Conservation (phyloP, 2,329 filamentous ascomycete genomes). For the Alternaria infectoria region DNA sequence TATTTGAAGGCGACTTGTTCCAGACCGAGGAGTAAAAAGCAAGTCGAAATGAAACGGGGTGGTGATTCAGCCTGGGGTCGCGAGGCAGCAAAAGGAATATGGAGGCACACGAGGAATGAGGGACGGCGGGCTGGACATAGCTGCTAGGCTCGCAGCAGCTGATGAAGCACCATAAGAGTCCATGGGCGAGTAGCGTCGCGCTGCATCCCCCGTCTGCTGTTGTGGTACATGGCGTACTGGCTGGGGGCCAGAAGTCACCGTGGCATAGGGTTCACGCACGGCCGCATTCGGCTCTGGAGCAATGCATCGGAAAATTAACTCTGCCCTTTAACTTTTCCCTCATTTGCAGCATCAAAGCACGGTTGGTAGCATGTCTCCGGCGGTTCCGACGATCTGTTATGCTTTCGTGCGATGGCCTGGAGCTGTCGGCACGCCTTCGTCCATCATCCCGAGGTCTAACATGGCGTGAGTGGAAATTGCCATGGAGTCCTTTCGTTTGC, state of each 20-base stretch:
- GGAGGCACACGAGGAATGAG: conserved; percentile 9
- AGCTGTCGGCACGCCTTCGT: not conserved
- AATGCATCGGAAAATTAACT: conserved; percentile 13
- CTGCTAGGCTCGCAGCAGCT: conserved; percentile 18
- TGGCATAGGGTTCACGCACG: conserved; percentile 9
- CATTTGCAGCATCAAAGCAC: not conserved
- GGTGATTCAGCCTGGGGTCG: conserved; percentile 1
- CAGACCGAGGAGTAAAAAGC: not conserved
- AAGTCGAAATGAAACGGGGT: not conserved
- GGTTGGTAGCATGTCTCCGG: conserved; percentile 10
- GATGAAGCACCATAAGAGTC: conserved; percentile 23
- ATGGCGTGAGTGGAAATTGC: conserved; percentile 6
- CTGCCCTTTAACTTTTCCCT: conserved; percentile 2
- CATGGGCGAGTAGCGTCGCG: conserved; percentile 12
- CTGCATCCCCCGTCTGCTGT: conserved; percentile 23
- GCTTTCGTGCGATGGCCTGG: not conserved
- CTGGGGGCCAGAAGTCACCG: conserved; percentile 21
- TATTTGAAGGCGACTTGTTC: not conserved
- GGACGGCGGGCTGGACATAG: conserved; percentile 16
- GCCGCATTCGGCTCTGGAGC: conserved; percentile 15
- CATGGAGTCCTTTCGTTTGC: conserved; percentile 18
- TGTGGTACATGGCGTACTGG: conserved; percentile 24
- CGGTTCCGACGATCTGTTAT: conserved; percentile 17
- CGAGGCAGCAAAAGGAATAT: conserved; percentile 13
- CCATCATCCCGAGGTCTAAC: conserved; percentile 1